Percentiles rank a stretch among this genome's conserved stretches.
Conservation (phyloP, 768 basidiomycete genomes). For the Exidia glandulosa region DNA sequence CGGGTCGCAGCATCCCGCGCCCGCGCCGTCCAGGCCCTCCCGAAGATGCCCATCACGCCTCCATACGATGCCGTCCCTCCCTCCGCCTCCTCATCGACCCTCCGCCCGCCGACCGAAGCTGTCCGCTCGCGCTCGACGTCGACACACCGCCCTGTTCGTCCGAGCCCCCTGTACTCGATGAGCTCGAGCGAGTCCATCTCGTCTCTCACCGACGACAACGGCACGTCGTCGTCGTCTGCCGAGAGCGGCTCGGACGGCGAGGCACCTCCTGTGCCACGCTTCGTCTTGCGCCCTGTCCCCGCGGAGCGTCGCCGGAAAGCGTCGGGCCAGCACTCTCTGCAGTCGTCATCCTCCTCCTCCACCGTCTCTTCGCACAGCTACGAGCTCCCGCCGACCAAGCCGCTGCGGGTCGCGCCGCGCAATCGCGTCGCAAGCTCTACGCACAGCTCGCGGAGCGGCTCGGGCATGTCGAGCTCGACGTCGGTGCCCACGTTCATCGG, state of each 20-base stretch:
- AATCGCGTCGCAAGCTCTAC: neutral
- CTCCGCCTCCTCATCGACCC: constrained; percentile 7
- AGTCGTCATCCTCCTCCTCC: too few relatives aligned
- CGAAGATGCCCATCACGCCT: constrained; percentile 31
- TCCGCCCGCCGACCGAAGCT: neutral
- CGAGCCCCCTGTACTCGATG: neutral
- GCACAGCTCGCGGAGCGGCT: neutral
- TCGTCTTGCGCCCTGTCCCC: constrained; percentile 37
- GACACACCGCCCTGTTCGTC: neutral
- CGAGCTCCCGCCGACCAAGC: neutral
- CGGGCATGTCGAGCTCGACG: neutral
- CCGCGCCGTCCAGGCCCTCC: constrained; percentile 41
- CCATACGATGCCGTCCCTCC: constrained; percentile 23
- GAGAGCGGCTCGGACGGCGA: constrained; percentile 39
- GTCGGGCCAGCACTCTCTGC: neutral
- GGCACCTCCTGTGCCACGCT: constrained; percentile 35
- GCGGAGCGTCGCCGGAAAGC: constrained; percentile 12
- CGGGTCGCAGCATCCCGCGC: constrained; percentile 41
- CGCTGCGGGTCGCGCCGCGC: constrained; percentile 1
- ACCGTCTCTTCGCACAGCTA: neutral
- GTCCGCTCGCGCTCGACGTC: neutral
- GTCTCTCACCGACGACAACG: constrained; percentile 52
- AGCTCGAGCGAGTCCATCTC: constrained; percentile 32
- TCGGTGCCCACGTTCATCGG: neutral
- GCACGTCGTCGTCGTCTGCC: constrained; percentile 43